These are phyloP conservation scores for Zygoascus biomembranicola DNA, from an alignment of 805 yeast species.

Conservation along the genomic window DNA sequence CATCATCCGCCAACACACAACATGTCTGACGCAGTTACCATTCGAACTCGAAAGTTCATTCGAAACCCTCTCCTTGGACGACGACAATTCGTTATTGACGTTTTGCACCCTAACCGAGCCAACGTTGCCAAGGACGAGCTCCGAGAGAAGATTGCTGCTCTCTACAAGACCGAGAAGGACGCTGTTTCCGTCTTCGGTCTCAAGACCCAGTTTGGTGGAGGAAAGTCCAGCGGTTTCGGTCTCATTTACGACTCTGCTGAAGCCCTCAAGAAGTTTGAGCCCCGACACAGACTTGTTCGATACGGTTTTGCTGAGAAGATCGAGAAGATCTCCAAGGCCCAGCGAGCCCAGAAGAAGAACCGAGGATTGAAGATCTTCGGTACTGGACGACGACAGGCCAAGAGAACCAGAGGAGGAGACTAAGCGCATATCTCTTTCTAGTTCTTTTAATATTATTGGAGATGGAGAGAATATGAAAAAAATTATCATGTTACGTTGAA, in stretches of 20 bases:
- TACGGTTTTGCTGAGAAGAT: constrained; percentile 94
- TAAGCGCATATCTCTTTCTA: constrained; percentile 8
- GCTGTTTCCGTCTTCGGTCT: constrained; percentile 97
- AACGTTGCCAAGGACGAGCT: constrained; percentile 99
- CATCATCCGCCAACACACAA: background rate
- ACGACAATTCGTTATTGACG: constrained; percentile 99
- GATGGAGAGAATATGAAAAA: background rate
- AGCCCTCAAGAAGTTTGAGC: constrained; percentile 98
- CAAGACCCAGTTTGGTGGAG: constrained; percentile 99
- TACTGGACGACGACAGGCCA: constrained; percentile 92
- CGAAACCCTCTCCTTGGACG: constrained; percentile 98
- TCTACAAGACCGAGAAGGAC: constrained; percentile 88
- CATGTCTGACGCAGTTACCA: constrained; percentile 98
- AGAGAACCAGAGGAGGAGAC: constrained; percentile 31
- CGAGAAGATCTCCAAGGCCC: constrained; percentile 98
- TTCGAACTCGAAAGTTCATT: constrained; percentile 99
- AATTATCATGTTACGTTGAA: background rate
- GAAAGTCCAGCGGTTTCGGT: constrained; percentile 99
- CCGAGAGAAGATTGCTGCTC: constrained; percentile 84
- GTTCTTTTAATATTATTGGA: background rate
- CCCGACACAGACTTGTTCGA: constrained; percentile 98
- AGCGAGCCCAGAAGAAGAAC: constrained; percentile 99
- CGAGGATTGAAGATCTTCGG: constrained; percentile 98
- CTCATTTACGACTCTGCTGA: constrained; percentile 96
- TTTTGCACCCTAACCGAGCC: constrained; percentile 98